phyloP scores from a whole-genome alignment of 176 grass and related monocot genomes.

The Microstegium vimineum region DNA sequence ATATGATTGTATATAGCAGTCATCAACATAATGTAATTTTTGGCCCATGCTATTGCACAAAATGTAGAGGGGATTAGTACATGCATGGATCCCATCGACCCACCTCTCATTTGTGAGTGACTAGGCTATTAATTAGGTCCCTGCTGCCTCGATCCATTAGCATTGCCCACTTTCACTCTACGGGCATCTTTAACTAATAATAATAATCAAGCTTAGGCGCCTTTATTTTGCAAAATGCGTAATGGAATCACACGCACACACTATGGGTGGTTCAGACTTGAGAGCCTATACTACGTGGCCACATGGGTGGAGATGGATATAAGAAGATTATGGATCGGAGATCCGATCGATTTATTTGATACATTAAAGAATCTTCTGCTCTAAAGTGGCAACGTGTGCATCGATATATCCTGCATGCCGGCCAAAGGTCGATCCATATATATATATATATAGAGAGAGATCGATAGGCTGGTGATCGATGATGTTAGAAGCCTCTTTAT shows the following conservation, averaged over 20 bases:
- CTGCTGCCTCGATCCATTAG: not conserved
- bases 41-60: too few relatives aligned
- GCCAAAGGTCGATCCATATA: not conserved
- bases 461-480: not conserved
- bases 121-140: too few relatives aligned
- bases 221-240: not conserved
- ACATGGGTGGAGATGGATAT: not conserved
- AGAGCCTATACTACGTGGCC: not conserved
- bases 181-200: not conserved
- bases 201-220: not conserved
- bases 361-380: not conserved
- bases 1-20: too few relatives aligned
- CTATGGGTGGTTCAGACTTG: not conserved
- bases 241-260: conserved; percentile 29
- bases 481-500: not conserved
- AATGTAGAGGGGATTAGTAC: too few relatives aligned
- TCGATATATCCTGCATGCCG: too few relatives aligned
- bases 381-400: not conserved
- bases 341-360: too few relatives aligned
- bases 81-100: too few relatives aligned
- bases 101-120: too few relatives aligned
- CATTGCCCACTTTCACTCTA: not conserved
- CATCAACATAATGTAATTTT: too few relatives aligned
- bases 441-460: too few relatives aligned
- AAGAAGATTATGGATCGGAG: not conserved